Conservation (phyloP, 176 grass and related monocot genomes). For the Ananas comosus region DNA sequence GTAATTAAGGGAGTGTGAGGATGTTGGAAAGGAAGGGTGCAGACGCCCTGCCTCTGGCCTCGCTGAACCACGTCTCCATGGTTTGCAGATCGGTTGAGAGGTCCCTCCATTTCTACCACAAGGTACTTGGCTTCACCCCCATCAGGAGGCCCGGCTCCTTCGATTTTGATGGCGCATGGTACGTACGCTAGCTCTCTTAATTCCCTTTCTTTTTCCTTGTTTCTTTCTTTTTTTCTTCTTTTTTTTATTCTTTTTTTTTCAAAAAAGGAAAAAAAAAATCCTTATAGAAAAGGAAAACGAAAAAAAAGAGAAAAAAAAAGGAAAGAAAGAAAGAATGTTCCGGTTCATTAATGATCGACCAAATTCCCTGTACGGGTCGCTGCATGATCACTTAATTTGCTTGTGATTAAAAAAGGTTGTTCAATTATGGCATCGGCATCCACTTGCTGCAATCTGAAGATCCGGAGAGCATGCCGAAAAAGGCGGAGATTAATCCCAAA, state of each 20-base stretch:
- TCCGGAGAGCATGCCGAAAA: slow-evolving; percentile 36
- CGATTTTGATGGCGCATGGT: slow-evolving; percentile 78
- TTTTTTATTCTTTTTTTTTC: neutral
- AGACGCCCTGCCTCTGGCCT: slow-evolving; percentile 43
- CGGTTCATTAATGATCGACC: neutral
- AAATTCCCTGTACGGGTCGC: neutral
- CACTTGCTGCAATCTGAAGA: slow-evolving; percentile 65
- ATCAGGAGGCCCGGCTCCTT: slow-evolving; percentile 61
- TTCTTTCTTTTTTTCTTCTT: neutral
- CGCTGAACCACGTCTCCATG: slow-evolving; percentile 84
- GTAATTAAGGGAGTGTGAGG: neutral
- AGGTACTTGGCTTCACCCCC: slow-evolving; percentile 72
- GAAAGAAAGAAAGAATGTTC: neutral
- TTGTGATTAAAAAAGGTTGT: slow-evolving; percentile 34
- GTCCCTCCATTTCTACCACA: slow-evolving; percentile 62
- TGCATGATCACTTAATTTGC: neutral
- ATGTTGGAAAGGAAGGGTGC: slow-evolving; percentile 2
- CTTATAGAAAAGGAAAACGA: neutral
- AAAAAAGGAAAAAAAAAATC: neutral
- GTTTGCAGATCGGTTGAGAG: slow-evolving; percentile 53
- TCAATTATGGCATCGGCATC: slow-evolving; percentile 76
- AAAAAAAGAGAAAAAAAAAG: neutral
- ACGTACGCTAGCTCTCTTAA: neutral
- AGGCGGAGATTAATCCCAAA: slow-evolving; percentile 78
- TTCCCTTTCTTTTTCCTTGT: neutral